A percentile compares a stretch with the other conserved stretches of the same genome.
Conservation (phyloP, 2,329 filamentous ascomycete species). For the Xylariales sp. region DNA sequence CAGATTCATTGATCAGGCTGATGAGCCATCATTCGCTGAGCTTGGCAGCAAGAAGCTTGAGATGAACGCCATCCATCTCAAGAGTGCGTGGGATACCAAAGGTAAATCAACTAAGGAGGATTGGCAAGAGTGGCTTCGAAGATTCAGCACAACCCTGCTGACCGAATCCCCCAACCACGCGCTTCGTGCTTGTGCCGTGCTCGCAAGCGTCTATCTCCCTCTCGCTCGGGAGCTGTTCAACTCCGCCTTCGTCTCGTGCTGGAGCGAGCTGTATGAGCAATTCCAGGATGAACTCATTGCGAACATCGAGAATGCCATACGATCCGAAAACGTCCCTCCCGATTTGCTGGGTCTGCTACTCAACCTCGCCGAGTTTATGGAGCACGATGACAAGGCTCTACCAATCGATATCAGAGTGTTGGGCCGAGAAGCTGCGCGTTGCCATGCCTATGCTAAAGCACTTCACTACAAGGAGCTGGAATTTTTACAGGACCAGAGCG, state of each 20-base stretch:
- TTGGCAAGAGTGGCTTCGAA: constrained; percentile 98
- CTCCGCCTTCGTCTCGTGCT: constrained; percentile 97
- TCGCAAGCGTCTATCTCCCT: constrained; percentile 87
- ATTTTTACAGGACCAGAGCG: constrained; percentile 95
- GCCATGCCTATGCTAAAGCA: constrained; percentile 96
- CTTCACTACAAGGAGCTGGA: constrained; percentile 98
- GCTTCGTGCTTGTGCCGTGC: constrained; percentile 82
- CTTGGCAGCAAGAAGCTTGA: constrained; percentile 89
- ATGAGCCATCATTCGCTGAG: constrained; percentile 78
- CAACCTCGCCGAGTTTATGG: constrained; percentile 98
- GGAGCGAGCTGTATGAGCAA: constrained; percentile 94
- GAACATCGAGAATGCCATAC: constrained; percentile 92
- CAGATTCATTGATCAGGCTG: constrained; percentile 69
- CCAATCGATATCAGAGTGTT: constrained; percentile 95
- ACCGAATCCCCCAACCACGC: constrained; percentile 96
- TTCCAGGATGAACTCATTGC: constrained; percentile 95
- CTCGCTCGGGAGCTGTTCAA: constrained; percentile 95
- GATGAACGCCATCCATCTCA: constrained; percentile 95
- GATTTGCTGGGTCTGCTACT: constrained; percentile 91
- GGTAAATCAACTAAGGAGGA: constrained; percentile 97
- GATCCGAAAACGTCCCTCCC: constrained; percentile 90
- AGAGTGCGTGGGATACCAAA: constrained; percentile 93
- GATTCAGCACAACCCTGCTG: constrained; percentile 91
- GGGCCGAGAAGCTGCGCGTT: constrained; percentile 91
- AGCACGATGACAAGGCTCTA: constrained; percentile 96